A percentile compares a stretch with the other conserved stretches of the same genome.
Conservation (phyloP, 228 moss, liverwort and hornwort genomes). For the Sphagnum magellanicum region DNA sequence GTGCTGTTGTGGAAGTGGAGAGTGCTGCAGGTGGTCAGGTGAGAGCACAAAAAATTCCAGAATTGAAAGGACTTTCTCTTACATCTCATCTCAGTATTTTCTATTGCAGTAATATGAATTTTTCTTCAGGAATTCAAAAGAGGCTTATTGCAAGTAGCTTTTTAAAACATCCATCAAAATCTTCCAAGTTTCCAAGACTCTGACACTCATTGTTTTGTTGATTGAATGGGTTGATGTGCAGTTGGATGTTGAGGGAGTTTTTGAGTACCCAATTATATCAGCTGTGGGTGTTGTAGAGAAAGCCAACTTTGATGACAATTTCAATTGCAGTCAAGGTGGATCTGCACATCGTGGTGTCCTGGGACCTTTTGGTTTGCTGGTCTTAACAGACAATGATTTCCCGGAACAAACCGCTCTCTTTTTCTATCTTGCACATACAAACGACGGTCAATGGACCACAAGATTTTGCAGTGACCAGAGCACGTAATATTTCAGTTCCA, state of each 20-base stretch:
- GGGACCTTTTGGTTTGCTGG: slow-evolving; percentile 48
- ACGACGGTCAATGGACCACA: slow-evolving; percentile 24
- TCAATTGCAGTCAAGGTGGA: slow-evolving; percentile 58
- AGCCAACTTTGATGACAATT: slow-evolving; percentile 14
- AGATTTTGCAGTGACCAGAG: slow-evolving; percentile 54
- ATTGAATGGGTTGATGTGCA: slow-evolving; percentile 13
- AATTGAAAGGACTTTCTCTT: neutral
- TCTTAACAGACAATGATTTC: slow-evolving; percentile 18
- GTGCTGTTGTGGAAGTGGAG: slow-evolving; percentile 22
- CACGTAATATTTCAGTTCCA: slow-evolving; percentile 15
- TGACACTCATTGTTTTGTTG: too few species aligned
- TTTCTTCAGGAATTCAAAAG: too few species aligned
- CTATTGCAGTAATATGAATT: too few species aligned
- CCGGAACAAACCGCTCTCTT: slow-evolving; percentile 37
- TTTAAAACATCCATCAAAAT: too few species aligned
- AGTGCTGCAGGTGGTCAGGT: slow-evolving; percentile 38
- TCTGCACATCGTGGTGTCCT: slow-evolving; percentile 40
- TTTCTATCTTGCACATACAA: slow-evolving; percentile 33
- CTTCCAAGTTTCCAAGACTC: too few species aligned
- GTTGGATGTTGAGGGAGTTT: slow-evolving; percentile 72
- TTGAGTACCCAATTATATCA: slow-evolving; percentile 40
- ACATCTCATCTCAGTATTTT: too few species aligned
- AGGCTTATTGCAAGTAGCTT: too few species aligned
- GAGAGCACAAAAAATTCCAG: too few species aligned
- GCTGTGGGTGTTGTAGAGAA: slow-evolving; percentile 5